phyloP scores from a whole-genome alignment of 108 stramenopile genomes.

The Nitzschia inconspicua region DNA sequence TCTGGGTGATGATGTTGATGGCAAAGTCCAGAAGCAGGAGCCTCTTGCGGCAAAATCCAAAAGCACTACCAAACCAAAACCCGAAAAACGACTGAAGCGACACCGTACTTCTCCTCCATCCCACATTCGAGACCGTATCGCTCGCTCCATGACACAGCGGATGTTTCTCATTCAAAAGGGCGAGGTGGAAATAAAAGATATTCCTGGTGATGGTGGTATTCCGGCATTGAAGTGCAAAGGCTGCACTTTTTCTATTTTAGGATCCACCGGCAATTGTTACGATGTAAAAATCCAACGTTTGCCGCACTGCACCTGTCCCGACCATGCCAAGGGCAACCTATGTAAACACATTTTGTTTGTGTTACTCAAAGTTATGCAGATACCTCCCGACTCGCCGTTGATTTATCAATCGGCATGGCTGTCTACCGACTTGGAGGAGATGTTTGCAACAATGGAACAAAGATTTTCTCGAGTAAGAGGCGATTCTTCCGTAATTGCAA shows the following conservation, averaged over 20 bases:
- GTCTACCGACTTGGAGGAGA: conserved; percentile 33
- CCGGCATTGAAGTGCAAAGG: too few relatives aligned
- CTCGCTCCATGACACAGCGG: conserved; percentile 26
- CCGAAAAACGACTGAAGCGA: conserved; percentile 32
- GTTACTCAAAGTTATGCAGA: conserved; percentile 32
- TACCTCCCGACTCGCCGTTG: conserved; percentile 17
- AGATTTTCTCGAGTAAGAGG: conserved; percentile 15
- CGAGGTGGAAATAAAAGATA: neutral
- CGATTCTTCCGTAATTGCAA: conserved; percentile 31
- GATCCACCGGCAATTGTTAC: conserved; percentile 52
- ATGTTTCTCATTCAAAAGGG: conserved; percentile 23
- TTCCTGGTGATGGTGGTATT: too few relatives aligned
- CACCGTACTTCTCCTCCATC: conserved; percentile 16
- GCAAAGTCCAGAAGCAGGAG: too few relatives aligned
- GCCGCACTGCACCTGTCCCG: conserved; percentile 43
- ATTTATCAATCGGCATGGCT: conserved; percentile 43
- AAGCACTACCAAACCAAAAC: too few relatives aligned
- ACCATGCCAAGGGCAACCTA: conserved; percentile 34
- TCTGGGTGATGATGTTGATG: too few relatives aligned
- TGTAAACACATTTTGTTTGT: conserved; percentile 58
- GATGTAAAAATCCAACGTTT: conserved; percentile 21
- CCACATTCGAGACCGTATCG: conserved; percentile 29
- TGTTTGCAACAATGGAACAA: conserved; percentile 12
- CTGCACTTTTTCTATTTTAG: conserved; percentile 29
- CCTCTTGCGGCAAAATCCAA: too few relatives aligned